phyloP scores from a whole-genome alignment of 441 rosid species.

The Kokia cookei region DNA sequence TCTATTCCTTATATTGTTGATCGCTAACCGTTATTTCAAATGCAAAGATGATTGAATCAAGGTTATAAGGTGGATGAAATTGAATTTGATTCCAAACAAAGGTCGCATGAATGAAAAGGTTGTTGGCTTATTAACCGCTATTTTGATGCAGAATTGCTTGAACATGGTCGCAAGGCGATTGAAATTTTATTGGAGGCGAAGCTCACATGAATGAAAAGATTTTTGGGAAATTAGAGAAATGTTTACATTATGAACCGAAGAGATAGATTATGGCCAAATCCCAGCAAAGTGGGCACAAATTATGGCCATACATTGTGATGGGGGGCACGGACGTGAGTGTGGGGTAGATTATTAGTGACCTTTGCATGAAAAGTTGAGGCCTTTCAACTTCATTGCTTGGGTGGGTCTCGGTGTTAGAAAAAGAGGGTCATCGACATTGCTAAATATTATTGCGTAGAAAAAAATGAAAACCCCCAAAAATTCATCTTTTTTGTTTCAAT shows the following conservation, averaged over 20 bases:
- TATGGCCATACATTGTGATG: not conserved
- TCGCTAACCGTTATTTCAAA: too few relatives aligned
- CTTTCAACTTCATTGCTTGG: not conserved
- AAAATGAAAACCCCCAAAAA: not conserved
- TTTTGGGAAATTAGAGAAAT: not conserved
- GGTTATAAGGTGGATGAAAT: too few relatives aligned
- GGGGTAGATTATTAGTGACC: not conserved
- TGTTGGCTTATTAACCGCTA: too few relatives aligned
- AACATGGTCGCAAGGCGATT: too few relatives aligned
- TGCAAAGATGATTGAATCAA: too few relatives aligned
- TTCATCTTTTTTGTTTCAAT: not conserved
- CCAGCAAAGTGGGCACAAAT: not conserved
- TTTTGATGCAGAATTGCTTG: too few relatives aligned
- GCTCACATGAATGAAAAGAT: too few relatives aligned
- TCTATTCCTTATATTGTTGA: too few relatives aligned
- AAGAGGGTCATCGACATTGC: not conserved
- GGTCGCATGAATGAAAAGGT: too few relatives aligned
- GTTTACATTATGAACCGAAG: not conserved
- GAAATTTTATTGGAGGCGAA: too few relatives aligned
- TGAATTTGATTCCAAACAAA: too few relatives aligned
- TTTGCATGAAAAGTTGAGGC: not conserved
- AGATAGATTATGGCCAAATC: not conserved
- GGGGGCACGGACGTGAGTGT: not conserved
- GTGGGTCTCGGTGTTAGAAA: not conserved
- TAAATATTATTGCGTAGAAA: not conserved